Conservation (phyloP, 208 protist genomes). For the Trichomonas gallinae region DNA sequence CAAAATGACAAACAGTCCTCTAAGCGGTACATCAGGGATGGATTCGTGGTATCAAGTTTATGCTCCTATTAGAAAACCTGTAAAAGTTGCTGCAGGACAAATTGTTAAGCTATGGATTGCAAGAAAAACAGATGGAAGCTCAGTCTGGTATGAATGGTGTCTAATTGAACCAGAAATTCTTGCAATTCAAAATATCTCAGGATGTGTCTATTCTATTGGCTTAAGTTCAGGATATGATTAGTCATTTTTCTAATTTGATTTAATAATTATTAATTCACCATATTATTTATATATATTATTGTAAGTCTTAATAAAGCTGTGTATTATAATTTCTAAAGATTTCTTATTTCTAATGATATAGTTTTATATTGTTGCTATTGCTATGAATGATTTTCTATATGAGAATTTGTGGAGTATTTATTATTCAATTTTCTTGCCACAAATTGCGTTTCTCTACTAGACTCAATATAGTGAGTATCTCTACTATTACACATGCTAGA, state of each 20-base stretch:
- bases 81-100: background rate
- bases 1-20: background rate
- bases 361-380: too few relatives aligned
- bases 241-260: too few relatives aligned
- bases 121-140: background rate
- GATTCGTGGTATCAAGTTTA: background rate
- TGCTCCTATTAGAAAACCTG: background rate
- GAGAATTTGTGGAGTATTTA: too few relatives aligned
- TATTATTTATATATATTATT: too few relatives aligned
- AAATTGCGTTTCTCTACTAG: too few relatives aligned
- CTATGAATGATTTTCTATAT: too few relatives aligned
- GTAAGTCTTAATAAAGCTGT: too few relatives aligned
- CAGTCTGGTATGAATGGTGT: slow-evolving; percentile 4
- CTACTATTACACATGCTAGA: background rate
- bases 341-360: too few relatives aligned
- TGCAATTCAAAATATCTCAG: background rate
- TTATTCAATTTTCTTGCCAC: too few relatives aligned
- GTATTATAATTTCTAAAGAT: too few relatives aligned
- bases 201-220: background rate
- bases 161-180: background rate
- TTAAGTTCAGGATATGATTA: background rate
- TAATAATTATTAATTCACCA: too few relatives aligned
- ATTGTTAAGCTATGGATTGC: background rate
- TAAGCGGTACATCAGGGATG: background rate
- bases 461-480: background rate